A percentile compares a stretch with the other conserved stretches of the same genome.
phyloP scores from a whole-genome alignment of 2,329 filamentous ascomycete genomes.

The Colletotrichum tamarilloi region DNA sequence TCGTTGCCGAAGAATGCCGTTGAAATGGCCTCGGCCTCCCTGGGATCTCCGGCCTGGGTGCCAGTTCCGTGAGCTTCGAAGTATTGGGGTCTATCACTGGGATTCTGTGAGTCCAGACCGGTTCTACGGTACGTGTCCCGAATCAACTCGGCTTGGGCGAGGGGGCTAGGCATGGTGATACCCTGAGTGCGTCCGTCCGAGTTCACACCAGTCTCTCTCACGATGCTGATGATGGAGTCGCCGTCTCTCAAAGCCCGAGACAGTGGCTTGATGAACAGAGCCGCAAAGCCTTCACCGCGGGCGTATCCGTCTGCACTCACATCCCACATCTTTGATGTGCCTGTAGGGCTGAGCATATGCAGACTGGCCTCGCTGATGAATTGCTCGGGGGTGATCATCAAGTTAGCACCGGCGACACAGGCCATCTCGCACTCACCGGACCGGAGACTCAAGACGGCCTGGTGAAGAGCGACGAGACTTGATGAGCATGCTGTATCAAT shows the following conservation, averaged over 20 bases:
- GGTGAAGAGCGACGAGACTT: constrained; percentile 54
- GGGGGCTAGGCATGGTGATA: constrained; percentile 48
- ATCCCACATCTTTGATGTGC: constrained; percentile 52
- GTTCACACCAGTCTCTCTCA: constrained; percentile 51
- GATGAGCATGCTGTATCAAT: constrained; percentile 61
- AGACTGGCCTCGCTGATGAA: constrained; percentile 38
- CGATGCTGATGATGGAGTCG: constrained; percentile 46
- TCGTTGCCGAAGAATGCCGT: constrained; percentile 43
- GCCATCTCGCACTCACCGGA: constrained; percentile 45
- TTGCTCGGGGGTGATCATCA: constrained; percentile 37
- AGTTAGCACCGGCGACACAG: constrained; percentile 46
- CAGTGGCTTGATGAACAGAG: constrained; percentile 54
- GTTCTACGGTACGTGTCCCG: constrained; percentile 48
- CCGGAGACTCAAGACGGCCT: constrained; percentile 50
- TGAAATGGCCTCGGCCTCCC: constrained; percentile 40
- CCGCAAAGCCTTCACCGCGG: constrained; percentile 57
- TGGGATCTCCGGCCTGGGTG: constrained; percentile 42
- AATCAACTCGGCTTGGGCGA: constrained; percentile 53
- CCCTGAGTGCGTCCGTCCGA: constrained; percentile 55
- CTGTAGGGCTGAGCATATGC: constrained; percentile 43
- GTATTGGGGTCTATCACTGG: constrained; percentile 50
- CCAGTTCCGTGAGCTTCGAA: constrained; percentile 60
- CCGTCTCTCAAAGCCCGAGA: constrained; percentile 55
- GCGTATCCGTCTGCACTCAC: constrained; percentile 58
- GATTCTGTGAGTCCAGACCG: constrained; percentile 46